Evolutionary conservation across 2,329 filamentous ascomycete genomes (phyloP), one percentile per base, ranked within the genome.

Genomic region (Dactylellina sp.): DNA sequence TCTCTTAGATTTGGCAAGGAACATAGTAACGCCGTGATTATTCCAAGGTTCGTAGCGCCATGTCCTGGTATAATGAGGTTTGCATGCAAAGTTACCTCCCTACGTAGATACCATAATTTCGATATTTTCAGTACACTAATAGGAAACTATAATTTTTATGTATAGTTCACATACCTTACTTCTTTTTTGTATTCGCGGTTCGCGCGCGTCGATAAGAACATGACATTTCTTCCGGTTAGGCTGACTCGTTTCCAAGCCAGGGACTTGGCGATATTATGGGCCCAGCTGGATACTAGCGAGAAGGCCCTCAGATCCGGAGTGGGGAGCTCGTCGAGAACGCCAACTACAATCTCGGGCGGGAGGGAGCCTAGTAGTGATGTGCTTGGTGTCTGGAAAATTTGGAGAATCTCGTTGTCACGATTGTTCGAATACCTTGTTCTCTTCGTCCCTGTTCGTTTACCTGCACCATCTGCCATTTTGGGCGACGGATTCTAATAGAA

Each of bases 161-260:
- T n/a, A n/a, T n/a, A 32, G 28, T 50, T 28, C 11, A 53, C 50
- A 28, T 57, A 65, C 61, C 39, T 56, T 39, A 65, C 28, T 39
- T 42, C 18, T 18, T 20, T n/a, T 5, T 20, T 11, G 32, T 49
- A 55, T 20, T 28, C 22, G 7, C 39, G 52, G n/a, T 57, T 37
- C 14, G 9, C 28, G 28, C 28, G 28, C 9, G 12, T 3, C 3
- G 12, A 28, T 32, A 65, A 14, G 7, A 40, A 42, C 4, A 11
- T 9, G 2, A 57, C n/a, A 40, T 44, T 22, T 12, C 1, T 1
- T 0, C 7, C 9, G 0, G 50, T 65, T 1, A 57, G 14, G 28
- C 40, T 2, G 4, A 57, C 39, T 18, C 14, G 4, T 9, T 55
- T 50, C 11, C 35, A 65, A 7, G 25, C 25, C 14, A 56, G 24